Conservation (phyloP, 2,329 filamentous ascomycete species). For the Tolypocladium ophioglossoides region DNA sequence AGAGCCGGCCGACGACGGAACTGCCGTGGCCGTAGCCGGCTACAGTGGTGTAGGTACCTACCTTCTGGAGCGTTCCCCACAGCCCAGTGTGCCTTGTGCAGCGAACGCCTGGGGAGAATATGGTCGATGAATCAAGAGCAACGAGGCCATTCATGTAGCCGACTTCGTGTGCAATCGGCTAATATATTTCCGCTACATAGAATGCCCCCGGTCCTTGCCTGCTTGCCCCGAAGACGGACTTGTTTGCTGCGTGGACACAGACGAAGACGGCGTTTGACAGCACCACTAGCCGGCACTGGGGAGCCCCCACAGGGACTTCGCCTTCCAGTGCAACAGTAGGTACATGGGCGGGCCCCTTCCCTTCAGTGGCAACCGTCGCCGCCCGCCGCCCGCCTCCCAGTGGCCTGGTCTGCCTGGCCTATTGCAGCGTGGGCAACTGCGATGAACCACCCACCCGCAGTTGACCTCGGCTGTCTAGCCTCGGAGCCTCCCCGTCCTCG, state of each 20-base stretch:
- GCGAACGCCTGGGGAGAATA: neutral
- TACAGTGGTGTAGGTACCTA: too few species aligned
- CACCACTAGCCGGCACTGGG: neutral
- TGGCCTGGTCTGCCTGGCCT: neutral
- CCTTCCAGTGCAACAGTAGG: too few species aligned
- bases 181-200: too few species aligned
- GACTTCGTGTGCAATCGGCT: too few species aligned
- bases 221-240: too few species aligned
- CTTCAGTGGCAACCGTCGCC: neutral
- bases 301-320: neutral
- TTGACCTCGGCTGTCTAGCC: slow-evolving; percentile 7
- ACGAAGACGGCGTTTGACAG: neutral
- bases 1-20: neutral
- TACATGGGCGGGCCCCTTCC: neutral
- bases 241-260: neutral
- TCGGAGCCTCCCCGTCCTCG: slow-evolving; percentile 6
- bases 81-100: too few species aligned
- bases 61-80: neutral
- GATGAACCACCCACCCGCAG: neutral
- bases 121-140: neutral
- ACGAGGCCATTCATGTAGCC: too few species aligned
- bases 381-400: too few species aligned
- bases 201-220: too few species aligned
- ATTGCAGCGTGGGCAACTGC: neutral
- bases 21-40: neutral